Conservation (phyloP, 306 rosid genomes). For the Aeschynomene evenia region DNA sequence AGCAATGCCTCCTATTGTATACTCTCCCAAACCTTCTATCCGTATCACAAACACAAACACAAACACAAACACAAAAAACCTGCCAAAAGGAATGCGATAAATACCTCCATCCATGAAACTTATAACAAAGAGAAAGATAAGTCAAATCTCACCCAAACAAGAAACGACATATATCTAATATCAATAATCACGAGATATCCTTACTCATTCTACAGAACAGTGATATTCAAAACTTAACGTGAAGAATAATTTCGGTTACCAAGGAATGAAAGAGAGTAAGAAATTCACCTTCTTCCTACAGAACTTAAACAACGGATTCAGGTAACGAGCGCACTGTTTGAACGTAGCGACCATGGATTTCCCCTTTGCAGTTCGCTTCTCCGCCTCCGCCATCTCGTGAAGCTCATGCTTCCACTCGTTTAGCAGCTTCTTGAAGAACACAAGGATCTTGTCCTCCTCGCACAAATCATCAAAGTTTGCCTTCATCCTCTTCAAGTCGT, state of each 20-base stretch:
- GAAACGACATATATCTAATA: not conserved
- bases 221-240: not conserved
- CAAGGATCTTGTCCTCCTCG: slow-evolving; percentile 86
- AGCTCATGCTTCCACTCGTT: slow-evolving; percentile 96
- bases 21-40: too few relatives aligned
- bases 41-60: too few relatives aligned
- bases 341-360: slow-evolving; percentile 95
- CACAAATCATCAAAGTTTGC: slow-evolving; percentile 50
- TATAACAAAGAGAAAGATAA: too few relatives aligned
- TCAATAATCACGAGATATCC: not conserved
- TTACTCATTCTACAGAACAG: too few relatives aligned
- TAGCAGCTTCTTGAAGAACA: slow-evolving; percentile 83
- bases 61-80: too few relatives aligned
- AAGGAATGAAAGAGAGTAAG: not conserved
- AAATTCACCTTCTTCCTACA: slow-evolving; percentile 97
- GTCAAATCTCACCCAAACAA: not conserved
- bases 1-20: too few relatives aligned
- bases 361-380: slow-evolving; percentile 90
- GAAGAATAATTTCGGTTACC: not conserved
- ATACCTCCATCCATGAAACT: too few relatives aligned
- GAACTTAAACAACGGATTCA: slow-evolving; percentile 88
- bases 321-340: slow-evolving; percentile 93
- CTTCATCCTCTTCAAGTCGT: slow-evolving; percentile 72
- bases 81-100: too few relatives aligned
- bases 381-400: slow-evolving; percentile 72